Evolutionary conservation across 257 asterid genomes (phyloP).

Genomic region (Henckelia pumila): DNA sequence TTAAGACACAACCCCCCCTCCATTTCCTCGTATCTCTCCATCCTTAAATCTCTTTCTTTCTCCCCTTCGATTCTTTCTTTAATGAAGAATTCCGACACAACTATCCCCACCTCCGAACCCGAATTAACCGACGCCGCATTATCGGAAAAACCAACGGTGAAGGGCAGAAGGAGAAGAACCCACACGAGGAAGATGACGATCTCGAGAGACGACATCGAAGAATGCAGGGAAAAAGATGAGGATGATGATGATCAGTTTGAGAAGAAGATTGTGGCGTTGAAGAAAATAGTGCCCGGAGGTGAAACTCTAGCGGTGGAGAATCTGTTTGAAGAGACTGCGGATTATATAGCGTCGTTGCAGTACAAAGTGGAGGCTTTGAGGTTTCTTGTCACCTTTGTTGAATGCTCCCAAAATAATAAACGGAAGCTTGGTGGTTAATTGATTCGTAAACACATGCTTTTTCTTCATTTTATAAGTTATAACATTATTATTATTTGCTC

Average conservation of each 20-base stretch:
- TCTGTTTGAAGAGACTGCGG: conserved; percentile 64
- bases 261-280: conserved; percentile 48
- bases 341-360: conserved; percentile 51
- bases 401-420: conserved; percentile 33
- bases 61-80: not conserved
- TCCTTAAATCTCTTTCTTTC: conserved; percentile 6
- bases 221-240: conserved; percentile 29
- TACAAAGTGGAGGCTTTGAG: conserved; percentile 48
- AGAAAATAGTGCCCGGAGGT: conserved; percentile 68
- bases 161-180: conserved; percentile 22
- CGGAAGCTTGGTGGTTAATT: conserved; percentile 54
- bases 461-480: not conserved
- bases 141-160: conserved; percentile 21
- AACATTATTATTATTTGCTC: no score
- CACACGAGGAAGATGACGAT: conserved; percentile 18
- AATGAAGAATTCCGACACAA: conserved; percentile 33
- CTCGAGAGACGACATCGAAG: conserved; percentile 6
- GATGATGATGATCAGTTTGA: no score
- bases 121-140: conserved; percentile 23
- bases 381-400: conserved; percentile 44
- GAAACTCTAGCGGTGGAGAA: conserved; percentile 41
- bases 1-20: not conserved
- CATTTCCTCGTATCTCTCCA: not conserved
- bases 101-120: conserved; percentile 11
- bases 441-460: not conserved